phyloP scores from a whole-genome alignment of 139 green algal species.

The Chlorella sp. region DNA sequence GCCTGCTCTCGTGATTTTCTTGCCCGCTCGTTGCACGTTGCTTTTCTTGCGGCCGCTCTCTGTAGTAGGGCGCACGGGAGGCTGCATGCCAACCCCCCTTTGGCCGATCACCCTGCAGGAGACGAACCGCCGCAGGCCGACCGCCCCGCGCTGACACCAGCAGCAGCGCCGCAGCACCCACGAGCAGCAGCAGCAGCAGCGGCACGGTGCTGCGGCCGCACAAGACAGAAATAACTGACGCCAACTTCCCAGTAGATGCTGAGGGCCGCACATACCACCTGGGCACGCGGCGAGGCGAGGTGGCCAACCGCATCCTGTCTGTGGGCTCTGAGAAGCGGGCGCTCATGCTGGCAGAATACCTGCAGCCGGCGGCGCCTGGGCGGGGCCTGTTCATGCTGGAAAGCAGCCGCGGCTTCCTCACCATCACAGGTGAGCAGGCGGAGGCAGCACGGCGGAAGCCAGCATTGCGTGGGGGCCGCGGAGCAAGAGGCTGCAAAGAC shows the following conservation, averaged over 20 bases:
- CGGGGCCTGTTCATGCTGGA: conserved; percentile 57
- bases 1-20: no score
- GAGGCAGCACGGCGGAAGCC: background rate
- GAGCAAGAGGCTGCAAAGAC: no score
- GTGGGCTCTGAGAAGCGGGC: conserved; percentile 72
- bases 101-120: background rate
- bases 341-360: conserved; percentile 61
- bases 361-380: conserved; percentile 54
- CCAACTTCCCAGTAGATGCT: conserved; percentile 78
- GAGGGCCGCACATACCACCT: conserved; percentile 81
- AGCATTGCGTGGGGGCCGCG: background rate
- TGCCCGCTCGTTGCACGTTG: background rate
- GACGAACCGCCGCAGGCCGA: background rate
- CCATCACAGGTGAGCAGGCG: conserved; percentile 54
- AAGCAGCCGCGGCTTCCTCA: conserved; percentile 78
- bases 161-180: background rate
- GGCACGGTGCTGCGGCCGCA: conserved; percentile 5
- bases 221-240: conserved; percentile 52
- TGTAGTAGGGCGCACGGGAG: no score
- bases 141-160: background rate
- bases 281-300: conserved; percentile 72
- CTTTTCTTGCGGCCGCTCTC: no score
- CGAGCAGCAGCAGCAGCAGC: background rate
- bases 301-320: conserved; percentile 77
- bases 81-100: background rate